Conservation (phyloP, 768 basidiomycete genomes). For the Suillus placidus region DNA sequence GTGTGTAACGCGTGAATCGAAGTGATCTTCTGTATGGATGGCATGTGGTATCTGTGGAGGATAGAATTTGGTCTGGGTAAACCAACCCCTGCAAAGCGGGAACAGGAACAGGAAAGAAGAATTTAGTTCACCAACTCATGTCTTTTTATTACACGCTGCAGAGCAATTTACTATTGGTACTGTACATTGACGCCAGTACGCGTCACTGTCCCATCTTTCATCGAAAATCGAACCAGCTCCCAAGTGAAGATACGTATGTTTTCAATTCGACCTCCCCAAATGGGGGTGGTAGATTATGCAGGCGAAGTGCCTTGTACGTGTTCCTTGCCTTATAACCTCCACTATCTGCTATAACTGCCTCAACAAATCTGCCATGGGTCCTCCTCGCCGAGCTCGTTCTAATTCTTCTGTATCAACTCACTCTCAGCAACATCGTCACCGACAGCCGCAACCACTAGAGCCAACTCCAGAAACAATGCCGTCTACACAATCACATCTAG, state of each 20-base stretch:
- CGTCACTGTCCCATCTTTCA: background rate
- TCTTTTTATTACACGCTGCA: background rate
- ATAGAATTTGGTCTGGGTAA: background rate
- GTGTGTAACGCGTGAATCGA: background rate
- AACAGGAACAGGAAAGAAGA: background rate
- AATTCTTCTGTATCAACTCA: slow-evolving; percentile 28
- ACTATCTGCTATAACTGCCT: slow-evolving; percentile 8
- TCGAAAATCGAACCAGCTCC: background rate
- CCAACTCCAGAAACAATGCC: slow-evolving; percentile 15
- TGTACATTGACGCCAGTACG: background rate
- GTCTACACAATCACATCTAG: slow-evolving; percentile 24
- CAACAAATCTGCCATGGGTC: slow-evolving; percentile 19
- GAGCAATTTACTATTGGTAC: background rate
- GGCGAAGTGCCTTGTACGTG: slow-evolving; percentile 6
- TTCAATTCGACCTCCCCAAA: slow-evolving; percentile 10
- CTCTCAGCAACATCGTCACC: slow-evolving; percentile 3
- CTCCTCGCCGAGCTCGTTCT: slow-evolving; percentile 35
- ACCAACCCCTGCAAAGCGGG: background rate
- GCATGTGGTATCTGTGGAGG: background rate
- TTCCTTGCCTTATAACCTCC: slow-evolving; percentile 11
- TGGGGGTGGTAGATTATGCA: slow-evolving; percentile 7
- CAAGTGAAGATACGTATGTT: no score
- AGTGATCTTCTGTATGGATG: background rate
- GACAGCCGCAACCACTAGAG: slow-evolving; percentile 11
- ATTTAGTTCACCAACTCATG: background rate